Percentiles rank a stretch among this genome's conserved stretches.
These are phyloP conservation scores for Trametes sanguinea DNA, from an alignment of 768 basidiomycete genomes.

Conservation along the genomic window DNA sequence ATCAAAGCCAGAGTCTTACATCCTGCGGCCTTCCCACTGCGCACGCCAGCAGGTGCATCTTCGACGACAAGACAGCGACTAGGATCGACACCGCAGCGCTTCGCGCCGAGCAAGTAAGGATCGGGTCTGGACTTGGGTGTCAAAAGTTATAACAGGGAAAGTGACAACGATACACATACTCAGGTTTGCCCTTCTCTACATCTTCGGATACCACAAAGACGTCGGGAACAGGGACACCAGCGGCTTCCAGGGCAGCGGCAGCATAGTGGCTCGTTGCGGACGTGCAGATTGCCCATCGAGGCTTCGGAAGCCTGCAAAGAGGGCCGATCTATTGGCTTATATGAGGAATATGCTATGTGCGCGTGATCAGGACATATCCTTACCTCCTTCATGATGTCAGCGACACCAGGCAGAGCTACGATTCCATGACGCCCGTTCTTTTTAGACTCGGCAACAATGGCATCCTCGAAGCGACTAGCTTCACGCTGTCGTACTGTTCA, in stretches of 20 bases:
- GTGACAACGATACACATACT: conserved; percentile 37
- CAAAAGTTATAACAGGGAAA: background rate
- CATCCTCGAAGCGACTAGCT: conserved; percentile 76
- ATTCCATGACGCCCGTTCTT: conserved; percentile 61
- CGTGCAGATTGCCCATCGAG: conserved; percentile 87
- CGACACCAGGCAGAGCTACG: conserved; percentile 73
- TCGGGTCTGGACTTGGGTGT: conserved; percentile 57
- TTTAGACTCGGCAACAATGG: conserved; percentile 65
- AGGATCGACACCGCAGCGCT: conserved; percentile 63
- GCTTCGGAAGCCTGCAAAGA: conserved; percentile 45
- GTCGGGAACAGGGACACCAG: conserved; percentile 68
- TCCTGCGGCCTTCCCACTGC: conserved; percentile 79
- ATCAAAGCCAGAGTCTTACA: conserved; percentile 81
- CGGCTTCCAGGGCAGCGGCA: conserved; percentile 62
- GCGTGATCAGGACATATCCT: conserved; percentile 9
- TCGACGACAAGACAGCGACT: conserved; percentile 84
- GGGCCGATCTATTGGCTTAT: conserved; percentile 17
- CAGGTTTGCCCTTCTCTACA: conserved; percentile 80
- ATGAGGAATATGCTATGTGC: background rate
- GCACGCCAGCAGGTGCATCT: conserved; percentile 86
- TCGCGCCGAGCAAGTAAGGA: conserved; percentile 87
- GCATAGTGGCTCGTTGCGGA: conserved; percentile 82
- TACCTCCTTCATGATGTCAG: conserved; percentile 58
- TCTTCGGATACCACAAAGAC: conserved; percentile 84
- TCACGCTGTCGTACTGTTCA: conserved; percentile 49